Evolutionary conservation across 2,329 filamentous ascomycete species (phyloP), one percentile per base, ranked within the genome.

Genomic region (Cryphonectria parasitica): DNA sequence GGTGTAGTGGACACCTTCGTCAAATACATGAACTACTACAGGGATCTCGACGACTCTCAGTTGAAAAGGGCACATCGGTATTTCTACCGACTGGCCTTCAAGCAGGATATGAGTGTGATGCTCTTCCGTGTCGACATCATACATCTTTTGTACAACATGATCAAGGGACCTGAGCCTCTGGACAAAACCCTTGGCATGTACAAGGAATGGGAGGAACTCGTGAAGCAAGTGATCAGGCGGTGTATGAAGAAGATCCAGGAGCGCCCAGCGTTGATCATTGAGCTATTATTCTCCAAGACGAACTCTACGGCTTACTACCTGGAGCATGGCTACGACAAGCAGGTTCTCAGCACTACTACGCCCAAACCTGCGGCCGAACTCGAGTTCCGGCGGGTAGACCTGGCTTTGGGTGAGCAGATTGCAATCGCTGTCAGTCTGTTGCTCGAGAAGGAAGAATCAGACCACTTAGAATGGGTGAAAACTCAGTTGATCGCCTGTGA

Each of bases 231-330:
- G 54, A 87, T 98, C 74, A 90, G 91, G 75, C 91, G 91, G 77
- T 91, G 95, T 74, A 87, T 93, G 68, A 94, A 92, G 77, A 97
- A 96, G 81, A 86, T 98, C 1, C 88, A 96, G 72, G 90, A 97
- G 75, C 88, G 94, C 60, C 94, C 94, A 0, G 93, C 95, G 73
- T 84, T 98, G 56, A 87, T 97, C 65, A 91, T 97, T 0, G 96
- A 99, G 81, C 89, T 99, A 86, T 85, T 99, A 19, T 99, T 99
- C 80, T 97, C 93, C 79, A 99, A 99, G 80, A 92, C 94, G 70
- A 91, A 90, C 66, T 88, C 88, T 62, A 97, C 93, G 0, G 87
- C 94, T 0, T 93, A 92, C 80, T 98, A 94, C 78, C 86, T 99
- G 6, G 95, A 98, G 77, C 94, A 95, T 77, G 96, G 96, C 0